Evolutionary conservation across 2,329 filamentous ascomycete species (phyloP).

Genomic region (Sporothrix curviconia): DNA sequence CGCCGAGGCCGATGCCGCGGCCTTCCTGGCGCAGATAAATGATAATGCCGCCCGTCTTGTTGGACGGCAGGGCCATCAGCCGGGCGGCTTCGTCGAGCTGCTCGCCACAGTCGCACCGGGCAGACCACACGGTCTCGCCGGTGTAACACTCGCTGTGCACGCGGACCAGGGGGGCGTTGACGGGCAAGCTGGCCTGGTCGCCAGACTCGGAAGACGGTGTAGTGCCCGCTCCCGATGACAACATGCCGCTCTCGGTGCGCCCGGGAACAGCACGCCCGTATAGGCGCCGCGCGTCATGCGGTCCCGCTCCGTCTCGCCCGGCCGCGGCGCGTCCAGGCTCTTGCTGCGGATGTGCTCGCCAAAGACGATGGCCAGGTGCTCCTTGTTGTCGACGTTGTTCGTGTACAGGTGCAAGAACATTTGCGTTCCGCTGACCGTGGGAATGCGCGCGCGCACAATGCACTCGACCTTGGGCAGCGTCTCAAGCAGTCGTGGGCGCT

Average conservation of each 20-base stretch:
- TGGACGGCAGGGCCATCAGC: constrained; percentile 70
- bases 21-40: constrained; percentile 95
- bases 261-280: constrained; percentile 82
- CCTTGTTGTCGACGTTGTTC: constrained; percentile 89
- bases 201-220: not conserved
- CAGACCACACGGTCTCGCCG: constrained; percentile 96
- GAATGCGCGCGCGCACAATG: constrained; percentile 88
- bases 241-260: constrained; percentile 64
- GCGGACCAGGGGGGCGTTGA: constrained; percentile 65
- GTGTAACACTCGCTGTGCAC: constrained; percentile 99
- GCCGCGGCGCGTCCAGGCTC: constrained; percentile 62
- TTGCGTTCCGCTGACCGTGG: constrained; percentile 82
- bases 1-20: constrained; percentile 85
- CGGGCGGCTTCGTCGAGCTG: constrained; percentile 94
- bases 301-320: constrained; percentile 78
- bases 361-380: constrained; percentile 96
- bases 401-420: constrained; percentile 96
- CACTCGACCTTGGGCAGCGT: constrained; percentile 82
- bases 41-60: constrained; percentile 72
- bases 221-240: not conserved
- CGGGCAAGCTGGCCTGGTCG: not conserved
- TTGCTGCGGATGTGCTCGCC: constrained; percentile 73
- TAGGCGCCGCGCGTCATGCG: constrained; percentile 94
- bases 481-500: constrained; percentile 65
- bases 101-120: constrained; percentile 94